phyloP scores from a whole-genome alignment of 306 rosid genomes.

The Cucumis melo region DNA sequence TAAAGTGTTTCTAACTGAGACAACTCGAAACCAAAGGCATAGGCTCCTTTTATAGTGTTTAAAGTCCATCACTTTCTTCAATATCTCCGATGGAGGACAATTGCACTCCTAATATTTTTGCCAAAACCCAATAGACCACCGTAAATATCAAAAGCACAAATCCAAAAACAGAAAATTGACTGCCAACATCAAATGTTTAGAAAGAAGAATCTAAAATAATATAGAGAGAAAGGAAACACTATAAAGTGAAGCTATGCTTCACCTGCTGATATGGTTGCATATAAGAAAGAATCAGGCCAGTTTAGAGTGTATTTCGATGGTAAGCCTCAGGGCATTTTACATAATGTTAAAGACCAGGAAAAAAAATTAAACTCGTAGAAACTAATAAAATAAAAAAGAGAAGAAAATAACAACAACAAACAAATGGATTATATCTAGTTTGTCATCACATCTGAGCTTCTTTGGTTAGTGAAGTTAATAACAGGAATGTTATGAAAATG shows the following conservation, averaged over 20 bases:
- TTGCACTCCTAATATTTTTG: too few species aligned
- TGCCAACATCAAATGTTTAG: neutral
- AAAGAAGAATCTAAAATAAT: neutral
- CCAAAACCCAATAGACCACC: too few species aligned
- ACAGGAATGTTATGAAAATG: neutral
- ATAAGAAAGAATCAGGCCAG: constrained; percentile 87
- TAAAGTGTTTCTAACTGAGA: too few species aligned
- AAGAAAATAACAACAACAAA: neutral
- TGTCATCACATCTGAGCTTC: constrained; percentile 53
- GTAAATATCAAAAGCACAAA: neutral
- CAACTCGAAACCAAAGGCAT: too few species aligned
- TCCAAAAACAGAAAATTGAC: neutral
- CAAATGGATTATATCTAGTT: too few species aligned
- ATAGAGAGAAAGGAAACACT: neutral
- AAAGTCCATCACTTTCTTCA: too few species aligned
- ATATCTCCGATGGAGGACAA: too few species aligned
- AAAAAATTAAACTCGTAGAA: neutral
- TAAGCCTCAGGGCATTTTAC: constrained; percentile 89
- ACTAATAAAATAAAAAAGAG: neutral
- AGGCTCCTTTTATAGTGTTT: too few species aligned
- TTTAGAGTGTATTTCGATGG: constrained; percentile 88
- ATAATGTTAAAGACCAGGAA: constrained; percentile 6
- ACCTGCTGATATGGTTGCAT: constrained; percentile 97
- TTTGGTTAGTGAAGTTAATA: neutral
- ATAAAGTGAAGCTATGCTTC: neutral